Conservation (phyloP, 1,284 basidiomycete genomes). For the Moniliella sp. region DNA sequence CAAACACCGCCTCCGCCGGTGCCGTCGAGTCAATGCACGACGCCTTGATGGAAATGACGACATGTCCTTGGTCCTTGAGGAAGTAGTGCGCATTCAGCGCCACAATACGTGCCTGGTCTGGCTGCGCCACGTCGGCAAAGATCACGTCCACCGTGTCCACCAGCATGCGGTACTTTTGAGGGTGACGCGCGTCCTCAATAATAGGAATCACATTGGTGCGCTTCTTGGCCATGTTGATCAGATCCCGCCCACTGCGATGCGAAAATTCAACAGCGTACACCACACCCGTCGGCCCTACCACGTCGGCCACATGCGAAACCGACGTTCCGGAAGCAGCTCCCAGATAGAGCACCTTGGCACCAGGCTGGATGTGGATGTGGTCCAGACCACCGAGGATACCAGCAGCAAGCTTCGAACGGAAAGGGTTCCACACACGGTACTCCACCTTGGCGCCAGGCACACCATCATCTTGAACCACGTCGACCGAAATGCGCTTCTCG, state of each 20-base stretch:
- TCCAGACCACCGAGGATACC: slow-evolving; percentile 89
- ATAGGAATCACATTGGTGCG: slow-evolving; percentile 98
- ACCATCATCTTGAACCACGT: too few species aligned
- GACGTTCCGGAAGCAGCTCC: slow-evolving; percentile 87
- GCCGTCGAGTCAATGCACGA: slow-evolving; percentile 92
- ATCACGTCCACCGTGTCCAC: slow-evolving; percentile 25
- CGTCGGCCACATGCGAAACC: slow-evolving; percentile 92
- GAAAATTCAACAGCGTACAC: slow-evolving; percentile 99
- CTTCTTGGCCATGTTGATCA: slow-evolving; percentile 99
- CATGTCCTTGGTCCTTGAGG: slow-evolving; percentile 77
- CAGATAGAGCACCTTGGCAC: slow-evolving; percentile 86
- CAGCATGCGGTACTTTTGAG: slow-evolving; percentile 29
- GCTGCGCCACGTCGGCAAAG: slow-evolving; percentile 93
- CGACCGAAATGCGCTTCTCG: slow-evolving; percentile 49
- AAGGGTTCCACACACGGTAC: slow-evolving; percentile 98
- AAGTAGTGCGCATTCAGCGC: slow-evolving; percentile 80
- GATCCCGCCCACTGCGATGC: slow-evolving; percentile 76
- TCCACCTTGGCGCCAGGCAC: slow-evolving; percentile 51
- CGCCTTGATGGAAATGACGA: slow-evolving; percentile 93
- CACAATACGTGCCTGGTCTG: slow-evolving; percentile 68
- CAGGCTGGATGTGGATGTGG: slow-evolving; percentile 74
- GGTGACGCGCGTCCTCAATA: slow-evolving; percentile 88
- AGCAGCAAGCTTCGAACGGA: slow-evolving; percentile 85
- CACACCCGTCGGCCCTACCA: slow-evolving; percentile 84
- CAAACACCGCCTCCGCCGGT: slow-evolving; percentile 71